A percentile compares a stretch with the other conserved stretches of the same genome.
These are phyloP conservation scores for Phanerochaete carnosa DNA, from an alignment of 768 basidiomycete genomes.

Conservation along the genomic window DNA sequence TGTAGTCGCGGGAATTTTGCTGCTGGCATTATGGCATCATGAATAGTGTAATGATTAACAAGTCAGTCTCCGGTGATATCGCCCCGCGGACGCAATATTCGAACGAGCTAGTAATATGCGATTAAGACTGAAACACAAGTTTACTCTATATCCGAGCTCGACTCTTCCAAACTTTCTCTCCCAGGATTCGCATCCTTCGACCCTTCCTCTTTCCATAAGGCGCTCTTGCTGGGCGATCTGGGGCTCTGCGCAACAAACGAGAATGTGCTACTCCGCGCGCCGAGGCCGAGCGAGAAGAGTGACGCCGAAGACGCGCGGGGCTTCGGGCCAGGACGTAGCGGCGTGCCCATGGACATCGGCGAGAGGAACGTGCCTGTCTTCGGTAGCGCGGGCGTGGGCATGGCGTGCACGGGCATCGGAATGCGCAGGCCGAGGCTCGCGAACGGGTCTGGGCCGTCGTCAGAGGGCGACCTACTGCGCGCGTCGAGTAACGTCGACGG, in stretches of 20 bases:
- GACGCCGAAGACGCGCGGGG: constrained; percentile 45
- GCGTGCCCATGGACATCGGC: neutral
- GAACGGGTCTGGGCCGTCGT: constrained; percentile 35
- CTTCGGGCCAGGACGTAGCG: constrained; percentile 19
- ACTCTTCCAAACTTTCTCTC: constrained; percentile 7
- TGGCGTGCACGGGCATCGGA: constrained; percentile 50
- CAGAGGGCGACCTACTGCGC: constrained; percentile 2
- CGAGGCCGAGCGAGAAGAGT: constrained; percentile 63
- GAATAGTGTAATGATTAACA: neutral
- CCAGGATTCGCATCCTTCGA: neutral
- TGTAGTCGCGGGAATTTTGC: neutral
- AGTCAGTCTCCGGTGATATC: neutral
- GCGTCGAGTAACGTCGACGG: neutral
- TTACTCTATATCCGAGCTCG: constrained; percentile 18
- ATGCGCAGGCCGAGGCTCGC: constrained; percentile 49
- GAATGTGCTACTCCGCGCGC: constrained; percentile 39
- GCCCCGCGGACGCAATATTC: neutral
- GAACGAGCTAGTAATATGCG: neutral
- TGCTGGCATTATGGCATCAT: neutral
- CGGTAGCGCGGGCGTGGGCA: constrained; percentile 4
- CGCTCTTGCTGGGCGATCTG: constrained; percentile 3
- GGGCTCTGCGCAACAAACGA: constrained; percentile 5
- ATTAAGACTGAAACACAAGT: neutral
- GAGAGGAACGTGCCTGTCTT: constrained; percentile 11
- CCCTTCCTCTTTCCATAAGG: neutral